Evolutionary conservation across 805 yeast species (phyloP), one percentile per base, ranked within the genome.

Genomic region (Allodekkera sacchari): DNA sequence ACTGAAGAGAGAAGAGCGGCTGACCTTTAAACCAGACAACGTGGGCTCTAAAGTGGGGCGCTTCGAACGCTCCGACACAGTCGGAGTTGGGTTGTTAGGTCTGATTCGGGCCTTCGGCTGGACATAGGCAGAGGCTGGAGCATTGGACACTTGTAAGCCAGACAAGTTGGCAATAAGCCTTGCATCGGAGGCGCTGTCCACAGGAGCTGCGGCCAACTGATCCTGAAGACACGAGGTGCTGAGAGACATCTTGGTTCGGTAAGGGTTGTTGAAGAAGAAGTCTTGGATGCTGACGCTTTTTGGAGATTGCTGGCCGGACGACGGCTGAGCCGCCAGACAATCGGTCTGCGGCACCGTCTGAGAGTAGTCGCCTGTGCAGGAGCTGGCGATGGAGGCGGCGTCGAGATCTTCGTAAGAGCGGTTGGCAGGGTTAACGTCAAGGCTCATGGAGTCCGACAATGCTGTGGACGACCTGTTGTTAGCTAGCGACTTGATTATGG

Each of bases 241-340:
- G 7, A 39, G 24, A 1, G 42, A 30, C 29, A 35, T 27, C 23
- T 38, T 40, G 24, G 35, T 37, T 12, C 36, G 38, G 24, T 40
- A 40, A 20, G 60, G 58, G 31, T 50, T 53, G 30, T 57, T 53
- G 35, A 63, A 62, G 45, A 75, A 74, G 44, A 73, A 72, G 27
- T 71, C 77, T 41, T 72, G 74, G 2, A 69, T 71, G 1, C 78
- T 64, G n/a, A 52, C 50, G 25, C 32, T 45, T 33, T 34, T 41
- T n/a, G 43, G 36, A 6, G 43, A 22, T 15, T 31, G 30, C 6
- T 20, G 14, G 13, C 22, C 25, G 5, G 22, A 20, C 9, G 17
- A 18, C 6, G 13, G 19, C 11, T 18, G 31, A 18, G 18, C 17
- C 3, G 10, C 22, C 4, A 26, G 4, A 24, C 29, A 31, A 21